phyloP scores from a whole-genome alignment of 208 protist genomes.

The Novymonas esmeraldas region DNA sequence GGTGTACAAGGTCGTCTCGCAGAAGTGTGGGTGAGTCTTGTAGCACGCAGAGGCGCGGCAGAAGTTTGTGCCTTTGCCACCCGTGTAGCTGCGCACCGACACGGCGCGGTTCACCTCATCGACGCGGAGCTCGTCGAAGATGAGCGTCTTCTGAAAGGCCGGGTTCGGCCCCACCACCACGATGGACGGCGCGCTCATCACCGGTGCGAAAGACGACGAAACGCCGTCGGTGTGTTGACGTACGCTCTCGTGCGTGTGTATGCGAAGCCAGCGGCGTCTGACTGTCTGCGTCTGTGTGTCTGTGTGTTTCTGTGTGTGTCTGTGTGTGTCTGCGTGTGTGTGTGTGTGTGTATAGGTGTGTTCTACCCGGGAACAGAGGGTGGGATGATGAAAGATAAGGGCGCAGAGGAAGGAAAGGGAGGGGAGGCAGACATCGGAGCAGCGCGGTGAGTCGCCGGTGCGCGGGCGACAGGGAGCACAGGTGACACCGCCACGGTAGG shows the following conservation, averaged over 20 bases:
- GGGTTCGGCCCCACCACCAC: slow-evolving; percentile 39
- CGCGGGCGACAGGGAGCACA: too few species aligned
- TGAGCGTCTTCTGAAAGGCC: slow-evolving; percentile 41
- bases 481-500: too few species aligned
- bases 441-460: too few species aligned
- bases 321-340: too few species aligned
- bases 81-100: slow-evolving; percentile 26
- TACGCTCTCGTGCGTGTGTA: too few species aligned
- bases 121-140: slow-evolving; percentile 28
- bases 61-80: slow-evolving; percentile 51
- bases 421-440: too few species aligned
- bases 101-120: slow-evolving; percentile 38
- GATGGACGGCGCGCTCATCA: slow-evolving; percentile 13
- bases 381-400: too few species aligned
- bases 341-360: neutral
- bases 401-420: too few species aligned
- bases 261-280: too few species aligned
- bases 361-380: neutral
- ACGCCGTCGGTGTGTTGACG: too few species aligned
- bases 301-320: neutral
- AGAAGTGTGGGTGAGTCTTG: slow-evolving; percentile 11
- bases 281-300: too few species aligned
- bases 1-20: slow-evolving; percentile 24
- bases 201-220: neutral
- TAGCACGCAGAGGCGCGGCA: slow-evolving; percentile 35